These are phyloP conservation scores for Leccinum pallidistipes DNA, from an alignment of 1,284 basidiomycete species.

Conservation along the genomic window DNA sequence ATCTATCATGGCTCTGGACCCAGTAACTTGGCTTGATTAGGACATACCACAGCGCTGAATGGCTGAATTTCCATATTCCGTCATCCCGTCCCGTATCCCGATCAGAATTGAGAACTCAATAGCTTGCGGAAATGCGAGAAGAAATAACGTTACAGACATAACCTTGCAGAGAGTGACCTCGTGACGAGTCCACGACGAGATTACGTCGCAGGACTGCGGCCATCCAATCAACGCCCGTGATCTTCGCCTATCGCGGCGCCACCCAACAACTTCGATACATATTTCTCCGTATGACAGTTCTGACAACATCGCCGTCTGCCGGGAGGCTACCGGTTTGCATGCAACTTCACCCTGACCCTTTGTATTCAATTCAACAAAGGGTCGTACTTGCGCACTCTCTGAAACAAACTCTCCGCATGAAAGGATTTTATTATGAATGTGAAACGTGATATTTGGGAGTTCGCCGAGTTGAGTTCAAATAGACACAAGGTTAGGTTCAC, in stretches of 20 bases:
- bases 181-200: neutral
- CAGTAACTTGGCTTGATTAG: neutral
- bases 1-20: neutral
- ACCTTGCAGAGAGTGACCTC: neutral
- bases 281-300: neutral
- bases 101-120: neutral
- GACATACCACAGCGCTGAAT: neutral
- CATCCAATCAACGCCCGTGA: constrained; percentile 23
- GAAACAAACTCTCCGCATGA: neutral
- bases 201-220: neutral
- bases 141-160: neutral
- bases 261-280: neutral
- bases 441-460: neutral
- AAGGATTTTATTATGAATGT: neutral
- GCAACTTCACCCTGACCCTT: neutral
- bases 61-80: neutral
- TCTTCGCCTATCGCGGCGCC: constrained; percentile 3
- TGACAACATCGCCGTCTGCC: neutral
- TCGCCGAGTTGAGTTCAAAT: constrained; percentile 2
- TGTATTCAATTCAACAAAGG: neutral
- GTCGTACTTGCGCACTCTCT: neutral
- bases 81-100: neutral
- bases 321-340: neutral
- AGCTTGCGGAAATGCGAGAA: neutral
- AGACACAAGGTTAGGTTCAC: constrained; percentile 26